These are phyloP conservation scores for Plasmodium reichenowi DNA, from an alignment of 169 alveolate genomes.

Conservation along the genomic window DNA sequence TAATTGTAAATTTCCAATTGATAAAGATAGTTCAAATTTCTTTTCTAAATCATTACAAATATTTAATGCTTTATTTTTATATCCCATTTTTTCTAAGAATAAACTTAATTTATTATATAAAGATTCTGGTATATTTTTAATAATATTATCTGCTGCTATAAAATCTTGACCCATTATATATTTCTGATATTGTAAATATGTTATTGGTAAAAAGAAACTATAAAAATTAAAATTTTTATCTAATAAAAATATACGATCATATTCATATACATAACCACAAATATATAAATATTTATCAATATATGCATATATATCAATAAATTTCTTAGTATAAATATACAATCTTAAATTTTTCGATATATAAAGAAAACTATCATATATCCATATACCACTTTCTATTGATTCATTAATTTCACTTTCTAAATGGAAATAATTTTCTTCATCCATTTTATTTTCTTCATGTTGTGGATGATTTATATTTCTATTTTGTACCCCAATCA, in stretches of 20 bases:
- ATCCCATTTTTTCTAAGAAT: conserved; percentile 92
- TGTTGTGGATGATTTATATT: not conserved
- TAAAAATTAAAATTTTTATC: conserved; percentile 82
- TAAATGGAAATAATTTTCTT: conserved; percentile 77
- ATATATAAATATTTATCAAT: conserved; percentile 85
- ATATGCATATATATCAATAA: conserved; percentile 86
- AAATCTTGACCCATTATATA: conserved; percentile 79
- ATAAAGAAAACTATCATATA: conserved; percentile 87
- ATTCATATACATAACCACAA: conserved; percentile 88
- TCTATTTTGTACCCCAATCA: conserved; percentile 14
- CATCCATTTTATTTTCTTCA: conserved; percentile 21
- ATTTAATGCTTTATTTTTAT: conserved; percentile 91
- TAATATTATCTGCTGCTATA: conserved; percentile 85
- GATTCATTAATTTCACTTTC: conserved; percentile 83
- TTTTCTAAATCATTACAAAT: conserved; percentile 93
- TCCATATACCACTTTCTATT: conserved; percentile 90
- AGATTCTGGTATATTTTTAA: conserved; percentile 83
- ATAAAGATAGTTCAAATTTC: conserved; percentile 93
- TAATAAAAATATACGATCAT: conserved; percentile 82
- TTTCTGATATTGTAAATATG: conserved; percentile 84
- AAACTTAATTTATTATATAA: conserved; percentile 91
- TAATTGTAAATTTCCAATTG: conserved; percentile 89
- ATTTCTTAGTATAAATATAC: conserved; percentile 85
- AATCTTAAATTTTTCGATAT: conserved; percentile 85
- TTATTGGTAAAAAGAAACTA: conserved; percentile 78